phyloP scores from a whole-genome alignment of 83 land plant genomes.

The Larix sibirica region DNA sequence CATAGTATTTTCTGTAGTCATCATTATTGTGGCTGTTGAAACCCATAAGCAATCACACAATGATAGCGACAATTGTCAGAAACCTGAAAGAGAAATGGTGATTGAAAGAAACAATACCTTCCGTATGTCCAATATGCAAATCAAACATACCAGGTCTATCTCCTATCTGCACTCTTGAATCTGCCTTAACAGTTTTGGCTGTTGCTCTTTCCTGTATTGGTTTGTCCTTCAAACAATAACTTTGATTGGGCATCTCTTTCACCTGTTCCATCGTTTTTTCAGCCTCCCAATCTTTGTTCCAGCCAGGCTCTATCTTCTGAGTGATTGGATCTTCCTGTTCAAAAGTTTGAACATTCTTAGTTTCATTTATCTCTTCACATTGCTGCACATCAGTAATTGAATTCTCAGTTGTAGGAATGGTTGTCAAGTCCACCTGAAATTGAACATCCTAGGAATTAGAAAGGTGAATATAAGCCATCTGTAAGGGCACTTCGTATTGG shows the following conservation, averaged over 20 bases:
- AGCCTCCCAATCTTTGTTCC: not conserved
- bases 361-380: not conserved
- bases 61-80: not conserved
- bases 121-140: not conserved
- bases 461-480: not conserved
- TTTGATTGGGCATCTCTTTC: conserved; percentile 3
- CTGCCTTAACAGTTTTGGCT: conserved; percentile 2
- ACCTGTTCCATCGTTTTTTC: not conserved
- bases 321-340: not conserved
- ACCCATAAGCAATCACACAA: not conserved
- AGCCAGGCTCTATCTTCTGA: not conserved
- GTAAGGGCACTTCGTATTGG: not conserved
- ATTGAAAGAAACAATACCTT: not conserved
- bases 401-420: too few species aligned
- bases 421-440: not conserved
- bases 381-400: not conserved
- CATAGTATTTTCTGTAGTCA: not conserved
- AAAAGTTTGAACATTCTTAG: not conserved
- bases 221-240: not conserved
- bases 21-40: conserved; percentile 6
- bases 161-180: conserved; percentile 10
- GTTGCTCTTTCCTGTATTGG: not conserved
- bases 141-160: conserved; percentile 11
- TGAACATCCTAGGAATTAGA: not conserved
- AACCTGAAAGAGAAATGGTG: not conserved